Base-by-base conservation (phyloP, 371 early-diverging fungal species). In the Coemansia sp. region DNA sequence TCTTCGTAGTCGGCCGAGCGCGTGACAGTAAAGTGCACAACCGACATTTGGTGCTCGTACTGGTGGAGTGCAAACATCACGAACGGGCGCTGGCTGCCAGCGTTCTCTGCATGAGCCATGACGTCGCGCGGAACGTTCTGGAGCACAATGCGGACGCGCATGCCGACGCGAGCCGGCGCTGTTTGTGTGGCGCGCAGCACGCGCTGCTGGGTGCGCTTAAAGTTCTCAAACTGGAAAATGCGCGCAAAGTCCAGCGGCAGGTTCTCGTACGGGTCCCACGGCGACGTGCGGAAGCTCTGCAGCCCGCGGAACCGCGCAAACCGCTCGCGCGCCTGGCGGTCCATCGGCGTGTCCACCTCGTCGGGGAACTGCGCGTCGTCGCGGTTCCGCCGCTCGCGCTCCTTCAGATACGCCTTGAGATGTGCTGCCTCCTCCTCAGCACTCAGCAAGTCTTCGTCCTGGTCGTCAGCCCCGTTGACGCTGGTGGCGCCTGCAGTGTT, bases 251-350 rank as follows among this genome's bases (percentile, higher is more conserved):
- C 97, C 33, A 91, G 79, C 1, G 98, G 98, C 64, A 98, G 82
- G 81, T 96, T 95, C 82, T 98, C 98, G 86, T 93, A 94, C 8
- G 96, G 93, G 82, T 97, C 97, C 98, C 98, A 98, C 16, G 94
- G 90, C 3, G 96, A 94, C 16, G 93, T 93, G 59, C 95, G 85
- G 85, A 96, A 92, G 50, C 90, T 91, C 82, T 94, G 91, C 66
- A 98, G 84, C 33, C 97, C 97, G 74, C 98, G 93, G 83, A 94
- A 98, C 67, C 91, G 87, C 25, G 88, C 89, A 81, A 96, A 97
- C 63, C 97, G 86, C 47, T 85, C 85, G 48, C 93, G 86, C 14
- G 97, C 97, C 1, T 93, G 82, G 16, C 89, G 80, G 65, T 95
- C 90, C 68, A 87, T 82, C 7, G 97, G 97, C 16, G 94, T 94